Evolutionary conservation across 1,139 yeast genomes (phyloP).

Genomic region (Pneumocystis jirovecii): DNA sequence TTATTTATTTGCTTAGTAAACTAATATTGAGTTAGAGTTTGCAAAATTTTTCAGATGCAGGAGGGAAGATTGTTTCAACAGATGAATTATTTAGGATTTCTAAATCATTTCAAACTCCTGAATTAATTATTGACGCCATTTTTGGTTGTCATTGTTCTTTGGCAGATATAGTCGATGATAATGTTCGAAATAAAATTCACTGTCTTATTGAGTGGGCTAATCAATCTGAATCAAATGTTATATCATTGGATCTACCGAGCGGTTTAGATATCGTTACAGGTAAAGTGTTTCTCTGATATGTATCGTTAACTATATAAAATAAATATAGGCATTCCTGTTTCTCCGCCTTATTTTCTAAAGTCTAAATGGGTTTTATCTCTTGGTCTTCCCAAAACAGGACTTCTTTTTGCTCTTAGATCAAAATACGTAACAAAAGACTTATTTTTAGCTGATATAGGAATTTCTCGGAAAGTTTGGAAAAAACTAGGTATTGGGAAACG

Average conservation of each 20-base stretch:
- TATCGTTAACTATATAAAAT: background rate
- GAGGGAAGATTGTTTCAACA: background rate
- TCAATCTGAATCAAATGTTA: conserved; percentile 34
- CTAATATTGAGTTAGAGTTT: background rate
- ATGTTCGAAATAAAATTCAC: conserved; percentile 29
- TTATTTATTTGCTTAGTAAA: background rate
- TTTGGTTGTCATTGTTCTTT: conserved; percentile 60
- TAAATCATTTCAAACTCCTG: conserved; percentile 58
- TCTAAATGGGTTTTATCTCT: background rate
- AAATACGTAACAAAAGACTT: background rate
- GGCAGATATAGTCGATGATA: conserved; percentile 33
- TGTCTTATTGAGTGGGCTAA: conserved; percentile 55
- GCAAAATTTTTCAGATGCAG: background rate
- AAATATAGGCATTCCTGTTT: background rate
- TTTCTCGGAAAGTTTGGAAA: background rate
- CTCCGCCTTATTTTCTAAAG: background rate
- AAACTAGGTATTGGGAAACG: background rate
- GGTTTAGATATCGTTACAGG: conserved; percentile 82
- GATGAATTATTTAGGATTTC: conserved; percentile 21
- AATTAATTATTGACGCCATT: conserved; percentile 65
- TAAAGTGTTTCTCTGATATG: background rate
- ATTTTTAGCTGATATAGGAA: background rate
- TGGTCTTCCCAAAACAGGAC: background rate
- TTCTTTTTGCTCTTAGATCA: background rate
- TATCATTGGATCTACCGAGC: conserved; percentile 67